Base-by-base conservation (phyloP, 2,329 filamentous ascomycete species). In the Graphiopsis chlorocephala region DNA sequence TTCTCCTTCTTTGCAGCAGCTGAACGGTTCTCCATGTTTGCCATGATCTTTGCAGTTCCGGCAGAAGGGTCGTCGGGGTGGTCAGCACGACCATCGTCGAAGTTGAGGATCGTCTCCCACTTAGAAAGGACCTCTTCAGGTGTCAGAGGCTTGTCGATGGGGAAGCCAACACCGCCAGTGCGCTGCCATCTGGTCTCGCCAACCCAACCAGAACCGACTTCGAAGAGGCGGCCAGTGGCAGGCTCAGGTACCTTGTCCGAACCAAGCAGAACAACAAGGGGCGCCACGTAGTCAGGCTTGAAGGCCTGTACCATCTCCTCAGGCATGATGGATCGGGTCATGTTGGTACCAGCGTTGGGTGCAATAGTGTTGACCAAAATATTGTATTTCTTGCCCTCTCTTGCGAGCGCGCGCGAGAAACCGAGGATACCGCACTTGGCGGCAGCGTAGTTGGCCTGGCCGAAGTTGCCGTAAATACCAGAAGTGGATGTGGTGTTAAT, bases 401-500 rank as follows among this genome's bases (percentile, higher is more conserved):
- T 85, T 60, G 95, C 95, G 63, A 99, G 86, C 59, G 95, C 92
- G 72, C 93, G 91, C 47, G 93, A 97, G 84, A 99, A 92, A 67
- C 95, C 95, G 48, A 99, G 89, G 70, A 99, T 98, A 80, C 92
- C 95, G 71, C 68, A 77, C 69, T 78, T 79, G 47, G 80, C 76
- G 55, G 94, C 92, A 68, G 95, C 86, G 79, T 99, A 99, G 85
- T 99, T 99, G 74, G 94, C 92, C 81, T 99, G 95, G 68, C 95
- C 95, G 77, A 99, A 99, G 86, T 97, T 99, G 72, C 95, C 95
- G 78, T 99, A 99, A 79, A 99, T 96, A 80, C 95, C 95, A 72
- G 91, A 96, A 57, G 95, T 98, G 38, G 92, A 96, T 47, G 95
- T 95, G 56, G 95, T 99, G 85, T 99, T 99, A 75, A 99, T 85